A percentile compares a stretch with the other conserved stretches of the same genome.
These are phyloP conservation scores for Chromera velia DNA, from an alignment of 73 alveolate species.

Conservation along the genomic window DNA sequence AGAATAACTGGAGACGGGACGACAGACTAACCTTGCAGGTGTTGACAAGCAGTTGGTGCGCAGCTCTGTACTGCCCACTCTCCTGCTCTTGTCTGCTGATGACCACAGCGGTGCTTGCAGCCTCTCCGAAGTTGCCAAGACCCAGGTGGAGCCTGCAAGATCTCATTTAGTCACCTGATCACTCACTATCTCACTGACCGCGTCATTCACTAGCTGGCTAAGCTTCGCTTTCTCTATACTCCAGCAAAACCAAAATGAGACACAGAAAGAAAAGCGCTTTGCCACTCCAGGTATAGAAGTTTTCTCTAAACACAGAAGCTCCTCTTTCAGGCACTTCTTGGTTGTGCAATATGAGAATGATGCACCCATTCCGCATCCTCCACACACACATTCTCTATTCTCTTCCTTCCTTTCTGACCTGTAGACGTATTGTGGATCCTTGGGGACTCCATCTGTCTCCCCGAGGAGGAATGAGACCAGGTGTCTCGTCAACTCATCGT, in stretches of 20 bases:
- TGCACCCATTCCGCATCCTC: no score
- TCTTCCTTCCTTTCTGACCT: not conserved
- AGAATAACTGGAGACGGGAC: not conserved
- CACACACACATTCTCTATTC: not conserved
- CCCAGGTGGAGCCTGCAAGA: slow-evolving; percentile 27
- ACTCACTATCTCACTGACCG: no score
- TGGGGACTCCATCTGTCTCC: slow-evolving; percentile 30
- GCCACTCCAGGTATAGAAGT: no score
- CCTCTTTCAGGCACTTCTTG: no score
- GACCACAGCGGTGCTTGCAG: slow-evolving; percentile 38
- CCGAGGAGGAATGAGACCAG: slow-evolving; percentile 36
- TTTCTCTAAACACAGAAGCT: no score
- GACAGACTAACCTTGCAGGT: slow-evolving; percentile 22
- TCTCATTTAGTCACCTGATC: not conserved
- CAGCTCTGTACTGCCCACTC: slow-evolving; percentile 35
- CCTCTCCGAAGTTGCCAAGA: slow-evolving; percentile 35
- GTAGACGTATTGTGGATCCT: not conserved
- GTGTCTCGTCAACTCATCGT: slow-evolving; percentile 24
- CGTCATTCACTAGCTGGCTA: no score
- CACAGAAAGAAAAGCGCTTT: no score
- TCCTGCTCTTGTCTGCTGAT: slow-evolving; percentile 41
- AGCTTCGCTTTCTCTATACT: no score
- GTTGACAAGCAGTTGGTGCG: slow-evolving; percentile 32
- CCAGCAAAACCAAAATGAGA: no score
- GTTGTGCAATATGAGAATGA: no score